Conservation (phyloP, 306 rosid genomes). For the Quercus wislizeni region DNA sequence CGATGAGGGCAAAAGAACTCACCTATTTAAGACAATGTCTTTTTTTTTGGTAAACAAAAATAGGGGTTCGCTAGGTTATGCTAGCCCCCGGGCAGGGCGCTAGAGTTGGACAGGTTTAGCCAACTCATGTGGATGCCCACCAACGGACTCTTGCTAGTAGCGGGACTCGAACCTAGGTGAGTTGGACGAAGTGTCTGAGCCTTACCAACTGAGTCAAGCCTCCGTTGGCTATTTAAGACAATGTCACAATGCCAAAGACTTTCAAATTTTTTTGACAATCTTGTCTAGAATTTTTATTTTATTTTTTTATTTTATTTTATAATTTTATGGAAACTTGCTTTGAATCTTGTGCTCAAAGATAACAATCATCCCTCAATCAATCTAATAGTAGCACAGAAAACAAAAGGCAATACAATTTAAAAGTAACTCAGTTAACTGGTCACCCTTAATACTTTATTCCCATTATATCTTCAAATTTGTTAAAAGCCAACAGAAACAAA, state of each 20-base stretch:
- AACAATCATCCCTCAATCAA: not conserved
- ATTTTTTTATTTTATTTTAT: too few relatives aligned
- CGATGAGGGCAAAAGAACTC: not conserved
- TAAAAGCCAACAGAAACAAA: not conserved
- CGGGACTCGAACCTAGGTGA: too few relatives aligned
- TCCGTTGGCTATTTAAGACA: not conserved
- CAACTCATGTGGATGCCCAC: too few relatives aligned
- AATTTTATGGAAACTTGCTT: not conserved
- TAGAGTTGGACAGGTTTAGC: too few relatives aligned
- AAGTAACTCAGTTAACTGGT: not conserved
- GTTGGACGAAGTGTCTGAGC: too few relatives aligned
- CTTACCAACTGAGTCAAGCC: too few relatives aligned
- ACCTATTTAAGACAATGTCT: not conserved
- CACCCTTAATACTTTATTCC: not conserved
- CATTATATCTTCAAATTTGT: not conserved
- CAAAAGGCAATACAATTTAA: not conserved
- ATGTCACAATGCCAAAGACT: not conserved
- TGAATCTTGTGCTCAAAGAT: not conserved
- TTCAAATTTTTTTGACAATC: not conserved
- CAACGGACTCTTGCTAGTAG: too few relatives aligned
- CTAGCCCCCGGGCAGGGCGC: too few relatives aligned
- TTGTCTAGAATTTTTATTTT: not conserved
- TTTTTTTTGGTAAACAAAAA: too few relatives aligned
- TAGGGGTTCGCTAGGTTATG: too few relatives aligned
- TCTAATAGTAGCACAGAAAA: not conserved